A percentile compares a stretch with the other conserved stretches of the same genome.
phyloP scores from a whole-genome alignment of 768 basidiomycete species.

The Dioszegia crocea region DNA sequence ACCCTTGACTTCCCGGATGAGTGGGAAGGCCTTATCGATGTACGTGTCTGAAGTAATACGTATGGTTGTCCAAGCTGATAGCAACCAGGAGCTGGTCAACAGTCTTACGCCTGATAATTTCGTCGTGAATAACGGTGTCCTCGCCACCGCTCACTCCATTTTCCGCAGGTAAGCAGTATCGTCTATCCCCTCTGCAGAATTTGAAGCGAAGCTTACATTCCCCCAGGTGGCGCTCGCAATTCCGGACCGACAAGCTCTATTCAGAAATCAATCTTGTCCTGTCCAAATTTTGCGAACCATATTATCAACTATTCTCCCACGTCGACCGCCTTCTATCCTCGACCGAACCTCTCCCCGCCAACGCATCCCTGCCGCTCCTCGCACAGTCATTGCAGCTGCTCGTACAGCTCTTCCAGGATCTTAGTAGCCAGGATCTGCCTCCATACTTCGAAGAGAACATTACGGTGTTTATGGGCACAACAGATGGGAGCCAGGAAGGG shows the following conservation, averaged over 20 bases:
- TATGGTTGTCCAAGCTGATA: not conserved
- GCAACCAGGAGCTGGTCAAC: slow-evolving; percentile 71
- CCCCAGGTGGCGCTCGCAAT: slow-evolving; percentile 86
- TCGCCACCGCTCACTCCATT: slow-evolving; percentile 93
- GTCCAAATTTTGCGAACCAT: slow-evolving; percentile 73
- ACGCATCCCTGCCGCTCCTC: slow-evolving; percentile 51
- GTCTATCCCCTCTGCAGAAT: not conserved
- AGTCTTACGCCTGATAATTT: slow-evolving; percentile 78
- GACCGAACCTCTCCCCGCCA: slow-evolving; percentile 45
- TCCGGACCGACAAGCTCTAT: slow-evolving; percentile 80
- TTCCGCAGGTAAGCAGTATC: slow-evolving; percentile 57
- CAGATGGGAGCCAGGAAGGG: slow-evolving; percentile 52
- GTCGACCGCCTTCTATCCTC: slow-evolving; percentile 52
- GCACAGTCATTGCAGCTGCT: slow-evolving; percentile 74
- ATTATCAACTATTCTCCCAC: slow-evolving; percentile 70
- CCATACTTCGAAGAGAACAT: slow-evolving; percentile 88
- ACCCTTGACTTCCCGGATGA: slow-evolving; percentile 81
- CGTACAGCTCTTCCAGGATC: slow-evolving; percentile 84
- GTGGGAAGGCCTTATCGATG: slow-evolving; percentile 87
- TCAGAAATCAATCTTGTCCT: slow-evolving; percentile 88
- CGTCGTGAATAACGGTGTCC: slow-evolving; percentile 78
- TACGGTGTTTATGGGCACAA: slow-evolving; percentile 68
- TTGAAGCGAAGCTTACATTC: no score
- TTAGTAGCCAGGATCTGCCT: slow-evolving; percentile 91
- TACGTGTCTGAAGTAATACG: slow-evolving; percentile 52